Conservation (phyloP, 148 eudicot genomes). For the Dianthus caryophyllus region DNA sequence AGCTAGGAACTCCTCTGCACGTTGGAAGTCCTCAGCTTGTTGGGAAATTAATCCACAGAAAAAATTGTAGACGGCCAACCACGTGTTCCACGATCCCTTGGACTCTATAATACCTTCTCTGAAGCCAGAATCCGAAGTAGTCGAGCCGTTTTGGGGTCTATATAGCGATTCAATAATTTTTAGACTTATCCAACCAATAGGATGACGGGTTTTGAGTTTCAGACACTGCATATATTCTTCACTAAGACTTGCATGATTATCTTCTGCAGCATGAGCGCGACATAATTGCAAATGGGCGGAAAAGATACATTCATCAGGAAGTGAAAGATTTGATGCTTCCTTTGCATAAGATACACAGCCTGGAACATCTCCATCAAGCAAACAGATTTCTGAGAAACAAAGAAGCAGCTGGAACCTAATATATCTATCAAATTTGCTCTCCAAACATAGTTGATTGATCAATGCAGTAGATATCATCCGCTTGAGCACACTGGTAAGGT, state of each 20-base stretch:
- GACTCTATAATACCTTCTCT: constrained; percentile 52
- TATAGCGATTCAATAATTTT: constrained; percentile 58
- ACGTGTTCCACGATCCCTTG: constrained; percentile 46
- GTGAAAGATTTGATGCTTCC: constrained; percentile 51
- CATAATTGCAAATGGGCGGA: constrained; percentile 83
- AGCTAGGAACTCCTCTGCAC: constrained; percentile 63
- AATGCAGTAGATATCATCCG: constrained; percentile 59
- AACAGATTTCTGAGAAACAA: constrained; percentile 71
- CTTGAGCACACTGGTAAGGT: constrained; percentile 47
- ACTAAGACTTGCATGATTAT: constrained; percentile 33
- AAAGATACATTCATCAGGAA: constrained; percentile 50
- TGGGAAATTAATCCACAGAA: constrained; percentile 60
- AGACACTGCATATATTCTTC: constrained; percentile 59
- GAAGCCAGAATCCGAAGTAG: constrained; percentile 38
- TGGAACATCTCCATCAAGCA: constrained; percentile 49
- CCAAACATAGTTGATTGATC: constrained; percentile 26
- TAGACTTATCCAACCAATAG: constrained; percentile 75
- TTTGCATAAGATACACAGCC: constrained; percentile 52
- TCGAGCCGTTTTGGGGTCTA: constrained; percentile 40
- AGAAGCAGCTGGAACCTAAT: constrained; percentile 77
- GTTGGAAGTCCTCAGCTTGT: constrained; percentile 41
- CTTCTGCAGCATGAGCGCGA: constrained; percentile 69
- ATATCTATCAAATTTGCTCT: constrained; percentile 35
- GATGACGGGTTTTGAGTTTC: constrained; percentile 66
- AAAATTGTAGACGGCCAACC: constrained; percentile 66